phyloP scores from a whole-genome alignment of 345 rosid species.

The Eucalyptus erythrocorys region DNA sequence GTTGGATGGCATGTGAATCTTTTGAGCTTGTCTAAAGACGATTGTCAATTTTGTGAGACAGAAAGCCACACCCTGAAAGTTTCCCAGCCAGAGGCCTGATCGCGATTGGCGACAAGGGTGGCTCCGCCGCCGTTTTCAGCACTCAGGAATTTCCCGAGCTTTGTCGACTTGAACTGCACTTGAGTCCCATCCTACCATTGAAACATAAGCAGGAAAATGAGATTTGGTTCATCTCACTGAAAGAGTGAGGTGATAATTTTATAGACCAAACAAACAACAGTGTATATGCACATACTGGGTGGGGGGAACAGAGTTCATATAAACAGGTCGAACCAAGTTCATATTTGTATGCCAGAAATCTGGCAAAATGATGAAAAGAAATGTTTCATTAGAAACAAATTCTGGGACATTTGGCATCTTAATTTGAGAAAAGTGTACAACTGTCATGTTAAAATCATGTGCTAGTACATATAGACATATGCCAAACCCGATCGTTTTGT shows the following conservation, averaged over 20 bases:
- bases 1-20: background rate
- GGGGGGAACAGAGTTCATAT: background rate
- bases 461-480: background rate
- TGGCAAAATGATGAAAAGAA: background rate
- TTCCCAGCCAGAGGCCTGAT: conserved; percentile 13
- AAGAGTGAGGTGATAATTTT: background rate
- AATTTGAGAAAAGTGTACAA: background rate
- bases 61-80: conserved; percentile 8
- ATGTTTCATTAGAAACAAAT: background rate
- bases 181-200: conserved; percentile 23
- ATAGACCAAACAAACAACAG: background rate
- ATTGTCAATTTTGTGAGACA: background rate
- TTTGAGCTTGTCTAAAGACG: background rate
- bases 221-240: background rate
- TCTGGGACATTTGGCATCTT: background rate
- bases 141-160: conserved; percentile 2
- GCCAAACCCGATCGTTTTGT: background rate
- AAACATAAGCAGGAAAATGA: background rate
- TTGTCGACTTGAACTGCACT: conserved; percentile 13
- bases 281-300: background rate
- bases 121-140: conserved; percentile 10
- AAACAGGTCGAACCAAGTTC: background rate
- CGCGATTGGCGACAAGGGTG: background rate
- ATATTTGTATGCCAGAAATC: background rate
- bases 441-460: background rate